A percentile compares a stretch with the other conserved stretches of the same genome.
Evolutionary conservation across 768 basidiomycete species (phyloP).

Genomic region (Tulasnella sp.): DNA sequence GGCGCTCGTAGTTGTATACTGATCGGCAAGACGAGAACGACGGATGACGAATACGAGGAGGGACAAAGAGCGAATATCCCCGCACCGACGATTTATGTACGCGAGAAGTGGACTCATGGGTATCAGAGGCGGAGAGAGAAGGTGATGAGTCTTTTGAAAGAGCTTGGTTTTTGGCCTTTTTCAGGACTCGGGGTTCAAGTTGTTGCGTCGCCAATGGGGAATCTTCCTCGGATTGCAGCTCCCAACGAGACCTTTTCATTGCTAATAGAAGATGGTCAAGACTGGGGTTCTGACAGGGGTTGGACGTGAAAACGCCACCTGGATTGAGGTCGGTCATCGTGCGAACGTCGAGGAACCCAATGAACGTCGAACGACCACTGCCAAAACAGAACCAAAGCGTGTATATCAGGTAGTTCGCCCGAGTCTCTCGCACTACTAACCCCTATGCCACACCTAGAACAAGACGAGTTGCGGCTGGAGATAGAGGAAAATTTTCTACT

Average conservation of each 20-base stretch:
- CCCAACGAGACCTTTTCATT: background rate
- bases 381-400: no score
- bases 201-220: background rate
- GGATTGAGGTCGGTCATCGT: no score
- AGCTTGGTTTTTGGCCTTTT: background rate
- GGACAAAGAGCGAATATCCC: constrained; percentile 43
- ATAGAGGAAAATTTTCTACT: constrained; percentile 66
- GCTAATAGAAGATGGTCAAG: no score
- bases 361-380: no score
- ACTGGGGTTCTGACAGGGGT: no score
- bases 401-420: no score
- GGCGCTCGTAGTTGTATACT: constrained; percentile 82
- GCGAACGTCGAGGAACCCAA: no score
- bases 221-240: background rate
- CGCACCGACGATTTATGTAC: background rate
- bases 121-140: background rate
- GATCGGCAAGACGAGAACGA: constrained; percentile 76
- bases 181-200: background rate
- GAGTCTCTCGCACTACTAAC: no score
- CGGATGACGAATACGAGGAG: constrained; percentile 64
- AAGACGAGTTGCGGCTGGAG: constrained; percentile 46
- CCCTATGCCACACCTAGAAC: no score
- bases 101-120: background rate
- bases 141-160: background rate
- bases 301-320: no score